Percentiles rank a stretch among this genome's conserved stretches.
Conservation (phyloP, 306 rosid species). For the Astragalus membranaceus region DNA sequence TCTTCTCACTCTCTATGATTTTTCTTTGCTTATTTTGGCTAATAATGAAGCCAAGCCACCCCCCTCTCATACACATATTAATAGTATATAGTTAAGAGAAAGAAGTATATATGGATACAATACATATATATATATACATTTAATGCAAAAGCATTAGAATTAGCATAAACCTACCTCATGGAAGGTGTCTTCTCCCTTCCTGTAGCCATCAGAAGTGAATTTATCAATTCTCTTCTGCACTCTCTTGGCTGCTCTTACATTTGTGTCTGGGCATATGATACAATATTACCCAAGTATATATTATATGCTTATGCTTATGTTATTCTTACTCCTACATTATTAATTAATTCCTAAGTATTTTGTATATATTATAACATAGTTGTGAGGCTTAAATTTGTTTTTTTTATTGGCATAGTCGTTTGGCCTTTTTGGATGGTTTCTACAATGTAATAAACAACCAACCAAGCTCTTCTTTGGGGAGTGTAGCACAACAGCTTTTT, state of each 20-base stretch:
- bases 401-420: constrained; percentile 32
- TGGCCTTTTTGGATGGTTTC: constrained; percentile 61
- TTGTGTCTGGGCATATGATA: constrained; percentile 58
- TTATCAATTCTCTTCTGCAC: constrained; percentile 37
- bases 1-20: neutral
- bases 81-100: neutral
- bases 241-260: constrained; percentile 63
- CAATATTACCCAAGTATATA: constrained; percentile 48
- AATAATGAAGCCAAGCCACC: neutral
- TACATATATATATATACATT: neutral
- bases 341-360: neutral
- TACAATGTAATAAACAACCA: constrained; percentile 39
- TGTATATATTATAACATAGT: neutral
- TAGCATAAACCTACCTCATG: constrained; percentile 29
- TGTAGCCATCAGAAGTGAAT: constrained; percentile 32
- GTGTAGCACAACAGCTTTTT: constrained; percentile 48
- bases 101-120: neutral
- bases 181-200: constrained; percentile 51
- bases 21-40: neutral
- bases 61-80: neutral
- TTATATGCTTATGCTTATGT: neutral
- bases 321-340: neutral
- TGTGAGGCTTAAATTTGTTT: neutral
- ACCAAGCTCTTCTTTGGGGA: constrained; percentile 52
- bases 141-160: neutral